These are phyloP conservation scores for Moesziomyces aphidis DNA, from an alignment of 1,284 basidiomycete species.

Conservation along the genomic window DNA sequence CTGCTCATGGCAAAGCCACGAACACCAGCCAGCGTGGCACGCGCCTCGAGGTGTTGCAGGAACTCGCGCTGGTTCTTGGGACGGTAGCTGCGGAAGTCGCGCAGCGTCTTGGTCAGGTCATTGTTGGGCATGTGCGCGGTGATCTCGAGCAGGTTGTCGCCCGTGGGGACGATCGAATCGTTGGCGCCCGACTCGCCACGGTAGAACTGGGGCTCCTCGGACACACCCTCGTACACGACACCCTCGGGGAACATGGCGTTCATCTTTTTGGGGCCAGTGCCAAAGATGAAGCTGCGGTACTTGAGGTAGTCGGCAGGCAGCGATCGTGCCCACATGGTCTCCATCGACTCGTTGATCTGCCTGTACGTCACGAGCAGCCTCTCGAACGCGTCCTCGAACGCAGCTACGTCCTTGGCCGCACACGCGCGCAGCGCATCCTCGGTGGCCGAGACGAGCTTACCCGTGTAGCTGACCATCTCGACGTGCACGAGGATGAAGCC, in stretches of 20 bases:
- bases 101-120: slow-evolving; percentile 60
- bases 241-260: slow-evolving; percentile 66
- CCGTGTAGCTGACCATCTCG: slow-evolving; percentile 63
- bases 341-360: slow-evolving; percentile 62
- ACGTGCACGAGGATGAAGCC: slow-evolving; percentile 63
- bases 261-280: slow-evolving; percentile 59
- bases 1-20: slow-evolving; percentile 43
- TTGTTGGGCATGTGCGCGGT: slow-evolving; percentile 62
- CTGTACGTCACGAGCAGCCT: slow-evolving; percentile 46
- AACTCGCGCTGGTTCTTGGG: slow-evolving; percentile 59
- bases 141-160: slow-evolving; percentile 65
- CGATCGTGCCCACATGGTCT: slow-evolving; percentile 62
- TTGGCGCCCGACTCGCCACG: slow-evolving; percentile 61
- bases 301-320: slow-evolving; percentile 59
- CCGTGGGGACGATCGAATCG: slow-evolving; percentile 58
- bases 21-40: slow-evolving; percentile 47
- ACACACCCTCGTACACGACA: slow-evolving; percentile 61
- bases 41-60: slow-evolving; percentile 52
- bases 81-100: slow-evolving; percentile 64
- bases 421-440: slow-evolving; percentile 57
- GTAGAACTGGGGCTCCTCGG: slow-evolving; percentile 45
- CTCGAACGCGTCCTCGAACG: slow-evolving; percentile 53
- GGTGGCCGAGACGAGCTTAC: slow-evolving; percentile 48
- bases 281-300: slow-evolving; percentile 66
- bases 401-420: slow-evolving; percentile 28